A percentile compares a stretch with the other conserved stretches of the same genome.
Conservation (phyloP, 768 basidiomycete genomes). For the Pulveroboletus frians region DNA sequence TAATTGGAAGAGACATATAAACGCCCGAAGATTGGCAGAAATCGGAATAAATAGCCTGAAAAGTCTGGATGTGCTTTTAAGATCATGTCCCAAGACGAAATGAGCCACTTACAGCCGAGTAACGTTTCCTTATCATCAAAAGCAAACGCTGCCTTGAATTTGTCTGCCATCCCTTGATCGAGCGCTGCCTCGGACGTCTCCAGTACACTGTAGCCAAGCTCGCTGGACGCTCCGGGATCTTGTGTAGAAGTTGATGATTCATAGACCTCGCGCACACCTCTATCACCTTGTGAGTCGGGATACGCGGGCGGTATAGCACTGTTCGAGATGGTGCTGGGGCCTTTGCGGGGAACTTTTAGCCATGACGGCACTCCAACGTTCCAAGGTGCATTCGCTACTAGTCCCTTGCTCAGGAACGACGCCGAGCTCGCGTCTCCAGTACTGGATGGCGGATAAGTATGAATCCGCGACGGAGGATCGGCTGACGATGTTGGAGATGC, state of each 20-base stretch:
- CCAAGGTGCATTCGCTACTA: constrained; percentile 39
- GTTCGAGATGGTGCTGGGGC: constrained; percentile 31
- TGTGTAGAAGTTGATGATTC: constrained; percentile 18
- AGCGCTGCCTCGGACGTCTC: constrained; percentile 63
- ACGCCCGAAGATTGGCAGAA: constrained; percentile 84
- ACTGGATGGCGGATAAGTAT: constrained; percentile 80
- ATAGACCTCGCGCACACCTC: constrained; percentile 57
- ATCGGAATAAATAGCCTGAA: constrained; percentile 82
- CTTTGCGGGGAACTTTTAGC: constrained; percentile 49
- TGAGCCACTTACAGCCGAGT: constrained; percentile 69
- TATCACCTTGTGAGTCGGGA: constrained; percentile 24
- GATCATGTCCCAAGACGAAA: neutral
- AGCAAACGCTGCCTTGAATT: constrained; percentile 79
- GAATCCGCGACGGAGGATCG: constrained; percentile 38
- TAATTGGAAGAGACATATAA: constrained; percentile 89
- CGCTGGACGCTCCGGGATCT: constrained; percentile 37
- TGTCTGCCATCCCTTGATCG: constrained; percentile 62
- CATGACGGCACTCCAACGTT: constrained; percentile 67
- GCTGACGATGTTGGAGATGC: constrained; percentile 7
- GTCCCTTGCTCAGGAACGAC: constrained; percentile 41
- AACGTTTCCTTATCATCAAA: constrained; percentile 84
- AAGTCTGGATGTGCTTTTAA: constrained; percentile 57
- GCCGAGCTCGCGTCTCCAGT: constrained; percentile 40
- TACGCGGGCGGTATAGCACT: constrained; percentile 17
- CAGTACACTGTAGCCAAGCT: constrained; percentile 76